Base-by-base conservation (phyloP, 306 rosid species). In the Oemleria cerasiformis region DNA sequence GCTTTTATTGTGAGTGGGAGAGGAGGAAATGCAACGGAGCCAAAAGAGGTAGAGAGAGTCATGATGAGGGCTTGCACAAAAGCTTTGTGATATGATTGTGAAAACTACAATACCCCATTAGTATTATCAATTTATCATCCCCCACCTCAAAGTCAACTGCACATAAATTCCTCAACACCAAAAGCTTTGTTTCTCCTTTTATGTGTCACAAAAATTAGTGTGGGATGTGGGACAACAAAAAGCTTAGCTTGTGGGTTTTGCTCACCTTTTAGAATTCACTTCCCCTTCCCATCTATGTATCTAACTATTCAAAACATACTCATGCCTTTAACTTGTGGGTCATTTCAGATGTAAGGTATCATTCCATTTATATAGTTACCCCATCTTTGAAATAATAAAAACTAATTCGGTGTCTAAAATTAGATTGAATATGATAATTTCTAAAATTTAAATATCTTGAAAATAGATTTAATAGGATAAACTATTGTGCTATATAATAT, bases 301-400 rank as follows among this genome's bases (percentile, higher is more conserved):
- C 50, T 23, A 58, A 43, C 43, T n/a, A 73, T n/a, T 72, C 40
- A 47, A 12, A 38, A 12, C 39, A 43, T 47, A 51, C 49, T 49
- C 16, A 8, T 65, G 8, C 48, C 67, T 50, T 60, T 42, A 51
- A 39, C 34, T 15, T 49, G 30, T 71, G 73, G 79, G 78, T 48
- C 77, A 75, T 75, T 38, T 68, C 75, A 63, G 75, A 59, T 69
- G 82, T 84, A 78, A 81, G 86, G 88, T 67, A 76, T 59, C 77
- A 48, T 75, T 62, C 84, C 83, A 78, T 65, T 69, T 40, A 68
- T 17, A 45, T 15, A 30, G 7, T 8, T 16, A 55, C 7, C 9
- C 12, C 21, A 55, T 14, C 38, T n/a, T 51, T 30, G 36, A 30
- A 30, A 30, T 30, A 30, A 30, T 30, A 30, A 30, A 30, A 30